Evolutionary conservation across 306 rosid genomes (phyloP), one percentile per base, ranked within the genome.

Genomic region (Prunus campanulata): DNA sequence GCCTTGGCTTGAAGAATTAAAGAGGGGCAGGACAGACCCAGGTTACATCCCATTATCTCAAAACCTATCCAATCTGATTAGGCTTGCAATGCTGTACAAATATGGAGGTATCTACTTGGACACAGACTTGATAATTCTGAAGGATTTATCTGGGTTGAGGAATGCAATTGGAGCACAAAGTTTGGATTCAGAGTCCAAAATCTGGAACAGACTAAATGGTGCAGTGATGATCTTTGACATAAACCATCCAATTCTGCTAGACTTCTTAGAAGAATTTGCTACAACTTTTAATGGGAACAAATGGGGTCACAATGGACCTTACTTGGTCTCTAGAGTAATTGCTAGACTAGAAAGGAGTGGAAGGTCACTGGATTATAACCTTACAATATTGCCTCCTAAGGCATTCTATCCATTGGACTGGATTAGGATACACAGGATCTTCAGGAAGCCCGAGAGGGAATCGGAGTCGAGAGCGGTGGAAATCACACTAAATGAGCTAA

Each of bases 291-390:
- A 87, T 75, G 89, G 95, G 11, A 87, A 77, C 73, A 82, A 27
- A 62, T 86, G 89, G 92, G 94, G 95, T n/a, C 80, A 86, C 70
- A 88, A 91, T 56, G 93, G 93, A 68, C 91, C 96, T 6, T 85
- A 85, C 78, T 32, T 90, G 67, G 84, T 90, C 76, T 86, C 96
- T 0, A 90, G 93, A 64, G 92, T 90, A 24, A 86, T 85, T 11
- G 70, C 51, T 76, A 88, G 75, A 46, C 20, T 85, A 35, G 42
- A 35, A 35, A 6, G 42, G 42, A 35, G 42, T 5, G 83, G 72
- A 25, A 70, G 62, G 3, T 63, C 30, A 3, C 79, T 25, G 27
- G 27, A 25, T 25, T 25, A 25, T 25, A 25, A 25, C 27, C 27
- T 25, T 1, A 25, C 27, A 25, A 25, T 25, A 1, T 25, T 25